Conservation (phyloP, 2,329 filamentous ascomycete genomes). For the Paecilomyces formosus region DNA sequence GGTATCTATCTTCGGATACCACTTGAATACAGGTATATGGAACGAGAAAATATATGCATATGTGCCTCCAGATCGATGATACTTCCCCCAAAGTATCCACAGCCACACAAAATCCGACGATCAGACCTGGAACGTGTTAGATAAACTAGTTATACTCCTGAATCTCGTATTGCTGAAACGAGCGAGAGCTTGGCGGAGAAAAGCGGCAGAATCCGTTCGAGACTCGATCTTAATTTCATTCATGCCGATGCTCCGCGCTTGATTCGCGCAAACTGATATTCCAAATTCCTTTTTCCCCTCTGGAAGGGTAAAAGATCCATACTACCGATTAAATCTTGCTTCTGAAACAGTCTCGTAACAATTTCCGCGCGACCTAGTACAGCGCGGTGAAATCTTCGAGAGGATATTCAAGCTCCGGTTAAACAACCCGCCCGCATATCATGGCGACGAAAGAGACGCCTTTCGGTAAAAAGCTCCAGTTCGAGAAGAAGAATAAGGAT, state of each 20-base stretch:
- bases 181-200: not conserved
- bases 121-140: not conserved
- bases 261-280: not conserved
- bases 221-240: not conserved
- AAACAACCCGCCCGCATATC: not conserved
- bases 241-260: not conserved
- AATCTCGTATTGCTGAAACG: not conserved
- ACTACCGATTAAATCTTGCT: not conserved
- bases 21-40: not conserved
- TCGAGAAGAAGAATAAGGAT: constrained; percentile 31
- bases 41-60: not conserved
- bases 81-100: not conserved
- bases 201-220: not conserved
- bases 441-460: constrained; percentile 16
- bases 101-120: not conserved
- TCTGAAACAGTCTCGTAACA: not conserved
- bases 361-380: too few relatives aligned
- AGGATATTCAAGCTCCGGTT: too few relatives aligned
- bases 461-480: constrained; percentile 22
- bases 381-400: too few relatives aligned
- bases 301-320: not conserved
- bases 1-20: too few relatives aligned
- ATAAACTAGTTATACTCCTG: not conserved
- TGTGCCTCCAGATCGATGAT: not conserved
- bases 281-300: not conserved